Percentiles rank a stretch among this genome's conserved stretches.
These are phyloP conservation scores for Herpetomonas samuelpessoai DNA, from an alignment of 208 protist species.

Conservation along the genomic window DNA sequence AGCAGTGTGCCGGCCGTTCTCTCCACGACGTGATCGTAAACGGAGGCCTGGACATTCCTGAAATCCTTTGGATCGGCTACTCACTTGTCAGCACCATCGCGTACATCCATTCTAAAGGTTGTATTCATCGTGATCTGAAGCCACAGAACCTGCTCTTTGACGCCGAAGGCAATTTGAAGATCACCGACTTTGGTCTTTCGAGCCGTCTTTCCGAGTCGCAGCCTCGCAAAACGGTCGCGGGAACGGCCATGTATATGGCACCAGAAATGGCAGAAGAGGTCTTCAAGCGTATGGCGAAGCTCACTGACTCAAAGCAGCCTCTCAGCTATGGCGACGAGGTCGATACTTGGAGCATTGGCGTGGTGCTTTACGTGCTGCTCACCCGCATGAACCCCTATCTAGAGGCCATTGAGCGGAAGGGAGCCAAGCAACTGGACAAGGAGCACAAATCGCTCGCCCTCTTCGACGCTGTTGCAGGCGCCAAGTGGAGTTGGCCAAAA, in stretches of 20 bases:
- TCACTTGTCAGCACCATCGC: slow-evolving; percentile 77
- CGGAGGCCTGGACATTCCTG: slow-evolving; percentile 47
- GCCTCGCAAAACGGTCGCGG: slow-evolving; percentile 85
- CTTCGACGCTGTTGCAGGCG: slow-evolving; percentile 71
- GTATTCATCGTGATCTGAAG: slow-evolving; percentile 91
- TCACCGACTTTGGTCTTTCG: slow-evolving; percentile 91
- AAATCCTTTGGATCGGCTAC: slow-evolving; percentile 87
- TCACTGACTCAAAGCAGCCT: slow-evolving; percentile 24
- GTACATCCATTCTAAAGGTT: slow-evolving; percentile 84
- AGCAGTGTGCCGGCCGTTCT: slow-evolving; percentile 68
- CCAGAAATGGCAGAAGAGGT: slow-evolving; percentile 86
- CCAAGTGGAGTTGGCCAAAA: slow-evolving; percentile 75
- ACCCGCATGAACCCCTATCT: slow-evolving; percentile 88
- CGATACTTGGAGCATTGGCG: slow-evolving; percentile 89
- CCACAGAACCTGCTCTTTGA: slow-evolving; percentile 92
- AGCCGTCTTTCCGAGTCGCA: slow-evolving; percentile 74
- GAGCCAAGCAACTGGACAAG: slow-evolving; percentile 52
- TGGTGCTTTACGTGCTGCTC: slow-evolving; percentile 82
- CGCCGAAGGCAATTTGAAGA: slow-evolving; percentile 84
- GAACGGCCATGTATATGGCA: slow-evolving; percentile 91
- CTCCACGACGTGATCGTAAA: slow-evolving; percentile 79
- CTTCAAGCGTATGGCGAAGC: slow-evolving; percentile 75
- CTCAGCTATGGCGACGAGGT: slow-evolving; percentile 86
- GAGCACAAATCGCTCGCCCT: slow-evolving; percentile 68
- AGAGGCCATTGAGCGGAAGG: slow-evolving; percentile 55